Conservation (phyloP, 495 filamentous ascomycete species). For the Cryomyces minteri region DNA sequence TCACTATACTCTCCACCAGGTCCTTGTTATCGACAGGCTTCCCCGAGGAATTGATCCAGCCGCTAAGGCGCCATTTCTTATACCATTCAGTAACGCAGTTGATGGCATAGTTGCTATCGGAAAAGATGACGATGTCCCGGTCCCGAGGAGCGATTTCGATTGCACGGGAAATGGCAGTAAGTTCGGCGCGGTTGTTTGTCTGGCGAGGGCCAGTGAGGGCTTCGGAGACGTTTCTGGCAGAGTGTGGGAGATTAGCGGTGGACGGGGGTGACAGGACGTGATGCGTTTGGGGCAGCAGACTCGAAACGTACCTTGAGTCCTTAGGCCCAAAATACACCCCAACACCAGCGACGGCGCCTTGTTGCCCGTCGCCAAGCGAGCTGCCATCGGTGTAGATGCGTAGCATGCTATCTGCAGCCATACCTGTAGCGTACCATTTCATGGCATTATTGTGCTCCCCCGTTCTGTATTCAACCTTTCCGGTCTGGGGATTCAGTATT, state of each 20-base stretch:
- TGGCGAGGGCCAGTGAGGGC: constrained; percentile 53
- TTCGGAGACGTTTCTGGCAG: constrained; percentile 32
- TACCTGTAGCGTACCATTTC: constrained; percentile 20
- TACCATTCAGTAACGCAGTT: constrained; percentile 82
- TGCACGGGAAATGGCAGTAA: constrained; percentile 72
- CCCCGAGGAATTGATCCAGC: constrained; percentile 52
- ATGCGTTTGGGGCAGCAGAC: neutral
- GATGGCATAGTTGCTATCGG: constrained; percentile 77
- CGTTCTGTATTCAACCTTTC: constrained; percentile 40
- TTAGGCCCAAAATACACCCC: constrained; percentile 73
- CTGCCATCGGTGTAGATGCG: constrained; percentile 86
- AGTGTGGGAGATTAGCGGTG: neutral
- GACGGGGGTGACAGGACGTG: neutral
- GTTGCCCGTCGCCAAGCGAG: constrained; percentile 54
- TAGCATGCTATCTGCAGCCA: constrained; percentile 27
- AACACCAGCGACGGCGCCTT: constrained; percentile 56
- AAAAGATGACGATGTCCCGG: constrained; percentile 48
- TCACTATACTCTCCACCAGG: constrained; percentile 52
- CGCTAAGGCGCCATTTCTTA: constrained; percentile 55
- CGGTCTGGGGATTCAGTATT: constrained; percentile 33
- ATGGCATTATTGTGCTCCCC: constrained; percentile 27
- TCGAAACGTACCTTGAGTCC: constrained; percentile 40
- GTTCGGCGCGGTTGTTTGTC: constrained; percentile 88
- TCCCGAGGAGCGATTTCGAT: constrained; percentile 55
- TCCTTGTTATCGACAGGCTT: constrained; percentile 75